Percentiles rank a stretch among this genome's conserved stretches.
Evolutionary conservation across 2,329 filamentous ascomycete species (phyloP).

Genomic region (Didymellaceae sp.): DNA sequence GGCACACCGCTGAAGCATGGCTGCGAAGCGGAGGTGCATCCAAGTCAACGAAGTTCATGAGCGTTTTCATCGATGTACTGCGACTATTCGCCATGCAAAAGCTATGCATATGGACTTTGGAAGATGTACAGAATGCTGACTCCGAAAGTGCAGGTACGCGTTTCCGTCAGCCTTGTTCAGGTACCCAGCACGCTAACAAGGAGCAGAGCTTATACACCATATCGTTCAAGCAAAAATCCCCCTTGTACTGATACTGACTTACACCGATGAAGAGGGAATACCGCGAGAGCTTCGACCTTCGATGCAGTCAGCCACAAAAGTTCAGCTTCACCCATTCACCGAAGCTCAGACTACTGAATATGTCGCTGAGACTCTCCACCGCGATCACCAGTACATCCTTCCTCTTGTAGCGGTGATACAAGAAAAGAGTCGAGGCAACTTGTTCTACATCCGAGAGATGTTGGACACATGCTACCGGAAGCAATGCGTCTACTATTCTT

Average conservation of each 20-base stretch:
- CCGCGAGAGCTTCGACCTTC: slow-evolving; percentile 47
- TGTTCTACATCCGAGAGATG: slow-evolving; percentile 92
- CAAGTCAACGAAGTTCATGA: slow-evolving; percentile 76
- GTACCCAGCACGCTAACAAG: not conserved
- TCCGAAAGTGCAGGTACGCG: slow-evolving; percentile 70
- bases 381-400: slow-evolving; percentile 72
- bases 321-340: slow-evolving; percentile 74
- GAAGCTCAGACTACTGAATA: slow-evolving; percentile 84
- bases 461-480: slow-evolving; percentile 85
- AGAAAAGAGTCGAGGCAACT: slow-evolving; percentile 86
- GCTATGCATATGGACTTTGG: slow-evolving; percentile 85
- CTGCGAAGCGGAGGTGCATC: slow-evolving; percentile 53
- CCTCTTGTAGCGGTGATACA: slow-evolving; percentile 84
- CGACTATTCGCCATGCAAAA: slow-evolving; percentile 82
- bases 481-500: slow-evolving; percentile 90
- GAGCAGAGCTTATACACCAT: slow-evolving; percentile 73
- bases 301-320: slow-evolving; percentile 61
- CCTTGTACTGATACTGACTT: slow-evolving; percentile 72
- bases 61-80: slow-evolving; percentile 85
- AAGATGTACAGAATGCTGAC: slow-evolving; percentile 91
- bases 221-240: slow-evolving; percentile 80
- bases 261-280: slow-evolving; percentile 51
- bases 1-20: slow-evolving; percentile 54
- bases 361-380: slow-evolving; percentile 80
- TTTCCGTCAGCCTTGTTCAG: no score